Base-by-base conservation (phyloP, 495 filamentous ascomycete species). In the Podospora pseudocomata region DNA sequence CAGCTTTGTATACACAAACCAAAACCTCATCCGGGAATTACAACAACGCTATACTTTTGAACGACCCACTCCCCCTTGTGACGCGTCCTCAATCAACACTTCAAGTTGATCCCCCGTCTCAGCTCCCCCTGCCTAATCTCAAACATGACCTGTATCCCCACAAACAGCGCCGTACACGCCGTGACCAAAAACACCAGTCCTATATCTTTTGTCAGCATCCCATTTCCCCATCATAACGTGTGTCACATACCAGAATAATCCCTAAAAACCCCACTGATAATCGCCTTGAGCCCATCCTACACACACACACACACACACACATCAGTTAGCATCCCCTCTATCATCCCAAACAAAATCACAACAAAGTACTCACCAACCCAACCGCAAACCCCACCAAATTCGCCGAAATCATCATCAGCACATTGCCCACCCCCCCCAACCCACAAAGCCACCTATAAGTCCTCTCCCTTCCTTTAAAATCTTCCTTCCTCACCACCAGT, bases 321-420 rank as follows among this genome's bases (percentile, higher is more conserved):
- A 23, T 23, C 23, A 23, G 23, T 23, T 23, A 23, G 23, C 23
- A 23, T 23, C 23, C 23, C 23, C 23, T 23, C 23, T 23, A 23
- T 23, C 23, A 23, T 1, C 23, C 23, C 23, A 23, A 23, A 23
- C 23, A 23, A 23, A 23, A 23, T 23, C 23, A 23, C 23, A 23
- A 1, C 1, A 23, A 23, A 23, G 23, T 23, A 23, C 23, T 23
- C 23, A 23, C 23, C 66, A 97, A 60, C 0, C 95, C 95, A 23
- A 98, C 85, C 0, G 92, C 94, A 79, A 99, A 99, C 0, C 95
- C 95, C 11, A 98, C 93, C 61, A 99, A 78, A 72, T 98, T 98
- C 5, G 94, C 94, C 60, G 86, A 82, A 86, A 98, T 97, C 92
- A 99, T 94, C 90, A 97, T 93, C 44, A 97, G 78, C 49, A 97